Percentiles rank a stretch among this genome's conserved stretches.
Conservation (phyloP, 805 yeast species). For the Cephaloascus fragrans region DNA sequence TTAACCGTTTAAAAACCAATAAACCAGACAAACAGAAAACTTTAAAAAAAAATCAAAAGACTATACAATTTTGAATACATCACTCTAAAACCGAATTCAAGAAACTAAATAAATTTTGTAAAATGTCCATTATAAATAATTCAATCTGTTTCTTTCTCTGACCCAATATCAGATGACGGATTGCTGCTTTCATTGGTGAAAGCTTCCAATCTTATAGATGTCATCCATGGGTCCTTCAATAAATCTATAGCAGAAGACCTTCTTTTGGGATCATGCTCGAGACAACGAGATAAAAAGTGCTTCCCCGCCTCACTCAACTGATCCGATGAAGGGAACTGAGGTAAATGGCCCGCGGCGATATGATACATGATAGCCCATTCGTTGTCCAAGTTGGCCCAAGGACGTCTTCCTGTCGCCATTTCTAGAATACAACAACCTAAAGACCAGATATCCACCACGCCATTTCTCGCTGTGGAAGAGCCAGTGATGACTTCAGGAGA, state of each 20-base stretch:
- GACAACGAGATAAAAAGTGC: constrained; percentile 61
- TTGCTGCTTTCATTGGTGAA: constrained; percentile 28
- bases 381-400: constrained; percentile 94
- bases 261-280: constrained; percentile 72
- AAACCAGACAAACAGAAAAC: no score
- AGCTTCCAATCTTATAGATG: constrained; percentile 58
- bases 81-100: no score
- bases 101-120: no score
- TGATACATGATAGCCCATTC: constrained; percentile 99
- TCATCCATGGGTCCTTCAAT: constrained; percentile 84
- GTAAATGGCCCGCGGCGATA: constrained; percentile 90
- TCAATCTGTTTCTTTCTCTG: background rate
- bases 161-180: background rate
- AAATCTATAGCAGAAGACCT: constrained; percentile 82
- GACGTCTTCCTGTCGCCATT: constrained; percentile 93
- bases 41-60: background rate
- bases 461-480: constrained; percentile 44
- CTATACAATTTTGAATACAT: no score
- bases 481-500: constrained; percentile 96
- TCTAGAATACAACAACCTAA: constrained; percentile 92
- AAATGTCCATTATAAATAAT: no score
- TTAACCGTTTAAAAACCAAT: no score
- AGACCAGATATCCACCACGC: constrained; percentile 88
- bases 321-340: constrained; percentile 70
- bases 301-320: constrained; percentile 72